These are phyloP conservation scores for Suillus americanus DNA, from an alignment of 768 basidiomycete genomes.

Conservation along the genomic window DNA sequence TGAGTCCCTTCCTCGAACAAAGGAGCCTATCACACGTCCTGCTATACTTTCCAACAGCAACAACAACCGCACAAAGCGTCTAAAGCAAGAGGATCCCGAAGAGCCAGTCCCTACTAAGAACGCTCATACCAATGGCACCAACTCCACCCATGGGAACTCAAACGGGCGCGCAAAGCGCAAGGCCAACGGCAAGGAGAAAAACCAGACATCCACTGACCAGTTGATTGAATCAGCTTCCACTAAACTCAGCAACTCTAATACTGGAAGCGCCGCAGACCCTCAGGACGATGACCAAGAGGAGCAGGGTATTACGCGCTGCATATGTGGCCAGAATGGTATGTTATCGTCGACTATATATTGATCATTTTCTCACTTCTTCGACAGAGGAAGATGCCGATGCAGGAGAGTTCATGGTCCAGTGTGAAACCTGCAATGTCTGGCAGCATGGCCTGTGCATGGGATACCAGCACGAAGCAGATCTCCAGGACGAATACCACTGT, in stretches of 20 bases:
- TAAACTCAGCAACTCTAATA: constrained; percentile 27
- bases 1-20: constrained; percentile 44
- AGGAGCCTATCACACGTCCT: constrained; percentile 38
- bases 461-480: constrained; percentile 72
- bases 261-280: constrained; percentile 35
- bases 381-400: constrained; percentile 77
- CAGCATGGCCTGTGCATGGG: constrained; percentile 98
- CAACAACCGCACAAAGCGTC: constrained; percentile 52
- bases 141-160: constrained; percentile 29
- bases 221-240: constrained; percentile 26
- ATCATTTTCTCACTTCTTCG: constrained; percentile 27
- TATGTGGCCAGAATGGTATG: constrained; percentile 81
- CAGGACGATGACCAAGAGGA: constrained; percentile 51
- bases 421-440: constrained; percentile 97
- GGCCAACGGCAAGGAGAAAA: constrained; percentile 63
- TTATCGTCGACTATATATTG: constrained; percentile 14
- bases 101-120: constrained; percentile 52
- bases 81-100: constrained; percentile 75
- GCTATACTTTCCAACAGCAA: constrained; percentile 37
- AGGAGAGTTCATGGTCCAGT: constrained; percentile 97
- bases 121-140: constrained; percentile 30
- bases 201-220: constrained; percentile 27
- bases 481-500: constrained; percentile 88
- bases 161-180: constrained; percentile 60
- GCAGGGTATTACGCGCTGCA: constrained; percentile 71